Conservation (phyloP, 352 stramenopile species). For the Phytophthora brassicae region DNA sequence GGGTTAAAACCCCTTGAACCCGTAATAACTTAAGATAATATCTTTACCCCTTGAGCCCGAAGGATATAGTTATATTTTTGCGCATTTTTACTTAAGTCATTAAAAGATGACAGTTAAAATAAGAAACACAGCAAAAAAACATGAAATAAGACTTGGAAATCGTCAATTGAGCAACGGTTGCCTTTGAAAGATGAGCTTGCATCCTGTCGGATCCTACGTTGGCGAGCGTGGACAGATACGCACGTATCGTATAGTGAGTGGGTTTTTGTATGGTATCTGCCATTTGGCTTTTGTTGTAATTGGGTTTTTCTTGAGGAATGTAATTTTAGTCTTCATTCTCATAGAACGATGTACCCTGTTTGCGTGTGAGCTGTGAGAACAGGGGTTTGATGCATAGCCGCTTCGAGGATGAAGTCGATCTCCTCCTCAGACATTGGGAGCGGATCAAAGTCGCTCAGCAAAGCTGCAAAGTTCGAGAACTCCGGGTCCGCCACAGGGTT, state of each 20-base stretch:
- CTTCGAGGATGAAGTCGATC: constrained; percentile 48
- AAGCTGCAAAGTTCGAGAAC: constrained; percentile 25
- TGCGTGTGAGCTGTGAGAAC: constrained; percentile 14
- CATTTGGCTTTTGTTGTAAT: constrained; percentile 1
- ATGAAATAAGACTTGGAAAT: too few relatives aligned
- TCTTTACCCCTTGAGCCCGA: too few relatives aligned
- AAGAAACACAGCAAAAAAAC: too few relatives aligned
- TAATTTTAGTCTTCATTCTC: not conserved
- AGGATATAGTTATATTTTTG: too few relatives aligned
- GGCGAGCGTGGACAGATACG: constrained; percentile 2
- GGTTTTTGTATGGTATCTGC: too few relatives aligned
- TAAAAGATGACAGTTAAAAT: too few relatives aligned
- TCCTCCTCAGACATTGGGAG: constrained; percentile 46
- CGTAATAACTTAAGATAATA: too few relatives aligned
- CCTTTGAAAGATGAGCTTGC: too few relatives aligned
- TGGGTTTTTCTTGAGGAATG: not conserved
- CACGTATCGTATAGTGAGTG: not conserved
- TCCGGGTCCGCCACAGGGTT: constrained; percentile 5
- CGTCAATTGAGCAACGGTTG: too few relatives aligned
- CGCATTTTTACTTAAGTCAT: too few relatives aligned
- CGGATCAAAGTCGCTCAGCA: constrained; percentile 36
- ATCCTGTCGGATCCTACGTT: constrained; percentile 7
- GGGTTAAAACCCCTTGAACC: too few relatives aligned
- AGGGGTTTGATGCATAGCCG: constrained; percentile 25
- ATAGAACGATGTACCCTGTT: constrained; percentile 29